phyloP scores from a whole-genome alignment of 2,329 filamentous ascomycete genomes.

The Magnaporthiopsis incrustans region DNA sequence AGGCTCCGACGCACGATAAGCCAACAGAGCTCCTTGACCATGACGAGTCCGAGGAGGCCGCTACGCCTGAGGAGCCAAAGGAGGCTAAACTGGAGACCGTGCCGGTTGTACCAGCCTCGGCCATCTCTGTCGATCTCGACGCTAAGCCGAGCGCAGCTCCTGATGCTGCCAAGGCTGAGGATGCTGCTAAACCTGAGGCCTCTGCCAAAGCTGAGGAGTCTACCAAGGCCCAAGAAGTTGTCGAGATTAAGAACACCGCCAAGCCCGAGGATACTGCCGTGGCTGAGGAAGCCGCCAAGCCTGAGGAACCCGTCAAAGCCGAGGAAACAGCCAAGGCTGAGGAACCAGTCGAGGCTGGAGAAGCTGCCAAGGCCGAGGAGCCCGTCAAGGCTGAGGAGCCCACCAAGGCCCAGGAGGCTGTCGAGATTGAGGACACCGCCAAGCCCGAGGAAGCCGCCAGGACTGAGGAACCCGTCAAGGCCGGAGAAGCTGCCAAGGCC shows the following conservation, averaged over 20 bases:
- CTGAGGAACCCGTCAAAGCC: background rate
- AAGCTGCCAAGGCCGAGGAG: background rate
- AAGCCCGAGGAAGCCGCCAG: constrained; percentile 5
- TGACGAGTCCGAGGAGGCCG: background rate
- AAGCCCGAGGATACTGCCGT: constrained; percentile 4
- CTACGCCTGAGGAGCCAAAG: background rate
- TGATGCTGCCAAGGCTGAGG: background rate
- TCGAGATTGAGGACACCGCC: background rate
- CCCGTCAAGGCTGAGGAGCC: background rate
- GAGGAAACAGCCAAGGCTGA: background rate
- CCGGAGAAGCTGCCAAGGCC: background rate
- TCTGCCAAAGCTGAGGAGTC: background rate
- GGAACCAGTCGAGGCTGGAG: background rate
- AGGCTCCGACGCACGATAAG: background rate
- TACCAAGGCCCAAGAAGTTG: too few relatives aligned
- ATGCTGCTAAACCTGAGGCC: background rate
- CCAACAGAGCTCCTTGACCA: background rate
- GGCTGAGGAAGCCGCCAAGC: background rate
- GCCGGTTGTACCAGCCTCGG: too few relatives aligned
- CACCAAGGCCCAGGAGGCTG: background rate
- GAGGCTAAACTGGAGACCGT: background rate
- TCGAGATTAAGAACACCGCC: background rate
- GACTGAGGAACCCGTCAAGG: background rate
- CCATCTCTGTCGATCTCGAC: background rate
- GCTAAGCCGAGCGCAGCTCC: background rate